Base-by-base conservation (phyloP, 2,329 filamentous ascomycete genomes). In the Alternaria brassicae region DNA sequence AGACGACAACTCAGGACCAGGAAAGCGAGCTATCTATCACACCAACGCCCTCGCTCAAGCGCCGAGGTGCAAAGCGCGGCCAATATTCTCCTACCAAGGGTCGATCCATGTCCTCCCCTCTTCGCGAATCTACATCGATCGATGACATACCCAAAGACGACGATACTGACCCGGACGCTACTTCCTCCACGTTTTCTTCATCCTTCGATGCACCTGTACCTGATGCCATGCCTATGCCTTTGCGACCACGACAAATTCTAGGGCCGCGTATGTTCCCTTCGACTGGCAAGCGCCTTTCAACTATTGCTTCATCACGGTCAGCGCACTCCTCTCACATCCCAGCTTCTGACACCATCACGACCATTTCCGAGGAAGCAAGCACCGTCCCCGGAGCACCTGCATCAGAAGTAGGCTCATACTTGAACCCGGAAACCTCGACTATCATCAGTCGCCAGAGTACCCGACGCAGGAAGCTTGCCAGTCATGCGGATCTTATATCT, bases 401-500 rank as follows among this genome's bases (percentile, higher is more conserved):
- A 32, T 75, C 74, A 17, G 72, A 74, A 57, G 58, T 72, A 28
- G 69, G 64, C 13, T 72, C 72, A 39, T 67, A 71, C 28, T 53
- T 76, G 36, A 69, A 73, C 47, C 56, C 71, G 34, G 72, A 78
- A 37, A 73, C 75, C 7, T 70, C 73, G 13, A 76, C 72, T 8
- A 74, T 78, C 76, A 65, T 74, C 75, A 77, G 74, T 80, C 71
- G 75, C 81, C 82, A 67, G 84, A 80, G 62, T 52, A 78, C 84
- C 1, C 84, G 82, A 76, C 70, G 69, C 45, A 86, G 92, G 63
- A 88, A 91, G 60, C 84, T 97, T 37, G 97, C 93, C 4, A 96
- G 91, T 59, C 93, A 98, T 78, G 93, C 93, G 15, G 95, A 99
- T 77, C 83, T 99, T 23, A 92, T 99, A 37, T 98, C 95, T 0